A percentile compares a stretch with the other conserved stretches of the same genome.
Conservation (phyloP, 352 stramenopile genomes). For the Phytophthora rubi region DNA sequence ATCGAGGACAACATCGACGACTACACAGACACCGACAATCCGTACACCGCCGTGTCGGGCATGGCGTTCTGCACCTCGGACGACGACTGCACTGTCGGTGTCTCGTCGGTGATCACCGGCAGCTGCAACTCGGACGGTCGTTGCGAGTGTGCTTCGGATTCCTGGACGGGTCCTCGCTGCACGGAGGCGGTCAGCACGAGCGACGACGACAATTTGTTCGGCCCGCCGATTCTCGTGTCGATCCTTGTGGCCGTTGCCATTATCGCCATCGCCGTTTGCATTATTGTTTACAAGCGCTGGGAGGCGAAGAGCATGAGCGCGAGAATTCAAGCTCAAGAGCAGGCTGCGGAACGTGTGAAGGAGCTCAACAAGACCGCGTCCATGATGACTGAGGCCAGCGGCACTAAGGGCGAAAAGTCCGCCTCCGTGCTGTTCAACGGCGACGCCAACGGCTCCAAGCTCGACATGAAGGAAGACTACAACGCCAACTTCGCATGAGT, state of each 20-base stretch:
- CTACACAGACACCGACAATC: conserved; percentile 49
- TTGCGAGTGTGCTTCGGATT: conserved; percentile 26
- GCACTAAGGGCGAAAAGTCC: conserved; percentile 11
- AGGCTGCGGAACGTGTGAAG: conserved; percentile 8
- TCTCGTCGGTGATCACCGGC: conserved; percentile 23
- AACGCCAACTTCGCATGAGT: conserved; percentile 43
- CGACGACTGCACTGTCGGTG: conserved; percentile 48
- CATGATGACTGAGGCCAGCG: conserved; percentile 16
- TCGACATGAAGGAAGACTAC: conserved; percentile 34
- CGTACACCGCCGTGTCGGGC: conserved; percentile 40
- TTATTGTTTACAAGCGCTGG: conserved; percentile 18
- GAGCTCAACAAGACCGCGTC: conserved; percentile 31
- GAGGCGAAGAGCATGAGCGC: conserved; percentile 3
- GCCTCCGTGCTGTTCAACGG: conserved; percentile 7
- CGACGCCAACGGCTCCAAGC: conserved; percentile 38
- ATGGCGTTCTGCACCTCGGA: conserved; percentile 41
- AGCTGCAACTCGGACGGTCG: conserved; percentile 30
- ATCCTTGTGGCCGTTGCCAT: conserved; percentile 19
- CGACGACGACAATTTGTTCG: conserved; percentile 11
- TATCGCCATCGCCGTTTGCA: conserved; percentile 2
- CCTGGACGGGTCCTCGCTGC: conserved; percentile 29
- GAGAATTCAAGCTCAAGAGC: conserved; percentile 1
- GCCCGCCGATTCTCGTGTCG: conserved; percentile 29
- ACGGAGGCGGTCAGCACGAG: neutral
- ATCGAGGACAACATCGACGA: conserved; percentile 55